Evolutionary conservation across 306 rosid species (phyloP).

Genomic region (Casuarina glauca): DNA sequence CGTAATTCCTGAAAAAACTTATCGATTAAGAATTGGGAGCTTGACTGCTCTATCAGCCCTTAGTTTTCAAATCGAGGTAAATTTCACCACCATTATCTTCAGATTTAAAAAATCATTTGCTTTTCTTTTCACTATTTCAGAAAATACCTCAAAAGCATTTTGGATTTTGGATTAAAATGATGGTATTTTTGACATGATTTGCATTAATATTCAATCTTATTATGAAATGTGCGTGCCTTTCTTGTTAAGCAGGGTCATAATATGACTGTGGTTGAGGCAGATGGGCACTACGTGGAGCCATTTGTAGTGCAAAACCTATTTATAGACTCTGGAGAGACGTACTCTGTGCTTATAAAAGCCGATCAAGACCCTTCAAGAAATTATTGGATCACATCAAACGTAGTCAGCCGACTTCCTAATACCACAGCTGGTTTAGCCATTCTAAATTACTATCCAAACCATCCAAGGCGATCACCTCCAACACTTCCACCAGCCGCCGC

Average conservation of each 20-base stretch:
- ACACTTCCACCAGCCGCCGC: slow-evolving; percentile 57
- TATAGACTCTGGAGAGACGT: slow-evolving; percentile 89
- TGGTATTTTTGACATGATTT: not conserved
- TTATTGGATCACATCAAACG: slow-evolving; percentile 69
- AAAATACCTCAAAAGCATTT: not conserved
- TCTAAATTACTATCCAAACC: slow-evolving; percentile 84
- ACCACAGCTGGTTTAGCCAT: slow-evolving; percentile 66
- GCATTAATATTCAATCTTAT: too few species aligned
- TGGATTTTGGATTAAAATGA: not conserved
- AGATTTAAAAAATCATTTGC: not conserved
- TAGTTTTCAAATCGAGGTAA: slow-evolving; percentile 81
- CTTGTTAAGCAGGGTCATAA: slow-evolving; percentile 63
- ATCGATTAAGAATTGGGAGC: slow-evolving; percentile 66
- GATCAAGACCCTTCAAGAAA: slow-evolving; percentile 76
- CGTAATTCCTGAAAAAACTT: slow-evolving; percentile 65
- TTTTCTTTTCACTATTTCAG: not conserved
- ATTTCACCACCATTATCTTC: not conserved
- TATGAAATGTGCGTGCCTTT: not conserved
- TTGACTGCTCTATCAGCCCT: slow-evolving; percentile 79
- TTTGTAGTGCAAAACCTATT: slow-evolving; percentile 65
- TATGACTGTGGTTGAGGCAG: slow-evolving; percentile 93
- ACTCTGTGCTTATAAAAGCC: slow-evolving; percentile 72
- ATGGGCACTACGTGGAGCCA: slow-evolving; percentile 87
- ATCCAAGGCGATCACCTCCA: slow-evolving; percentile 57
- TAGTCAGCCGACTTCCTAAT: slow-evolving; percentile 53